Evolutionary conservation across 1,284 basidiomycete genomes (phyloP).

Genomic region (Melampsora larici-populina): DNA sequence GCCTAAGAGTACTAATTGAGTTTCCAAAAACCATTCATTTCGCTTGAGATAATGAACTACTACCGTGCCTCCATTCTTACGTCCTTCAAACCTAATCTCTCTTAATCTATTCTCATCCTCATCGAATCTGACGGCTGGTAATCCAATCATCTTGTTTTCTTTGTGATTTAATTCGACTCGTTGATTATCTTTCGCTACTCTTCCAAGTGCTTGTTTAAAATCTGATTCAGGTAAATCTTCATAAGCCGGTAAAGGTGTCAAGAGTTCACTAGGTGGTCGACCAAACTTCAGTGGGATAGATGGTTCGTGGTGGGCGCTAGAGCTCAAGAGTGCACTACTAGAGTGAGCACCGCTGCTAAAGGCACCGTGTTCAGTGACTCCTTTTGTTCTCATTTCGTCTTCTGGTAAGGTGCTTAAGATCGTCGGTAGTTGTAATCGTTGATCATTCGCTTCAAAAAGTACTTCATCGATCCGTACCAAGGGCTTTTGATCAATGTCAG

Average conservation of each 20-base stretch:
- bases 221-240: conserved; percentile 43
- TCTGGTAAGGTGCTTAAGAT: conserved; percentile 44
- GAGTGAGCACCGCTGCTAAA: background rate
- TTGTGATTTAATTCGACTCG: background rate
- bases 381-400: conserved; percentile 55
- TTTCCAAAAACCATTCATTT: conserved; percentile 92
- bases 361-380: conserved; percentile 47
- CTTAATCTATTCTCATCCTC: conserved; percentile 20
- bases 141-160: conserved; percentile 12
- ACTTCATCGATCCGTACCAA: conserved; percentile 54
- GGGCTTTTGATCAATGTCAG: conserved; percentile 56
- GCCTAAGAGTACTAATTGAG: conserved; percentile 79
- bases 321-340: background rate
- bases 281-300: conserved; percentile 40
- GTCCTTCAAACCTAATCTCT: conserved; percentile 24
- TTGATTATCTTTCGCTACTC: background rate
- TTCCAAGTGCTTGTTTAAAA: conserved; percentile 25
- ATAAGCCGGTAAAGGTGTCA: conserved; percentile 36
- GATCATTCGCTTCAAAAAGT: conserved; percentile 51
- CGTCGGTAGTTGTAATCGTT: conserved; percentile 46
- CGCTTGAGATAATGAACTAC: conserved; percentile 97
- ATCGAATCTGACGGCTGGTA: conserved; percentile 39
- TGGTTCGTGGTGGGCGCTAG: conserved; percentile 1
- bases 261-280: conserved; percentile 39
- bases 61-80: conserved; percentile 72